Evolutionary conservation across 2,329 filamentous ascomycete genomes (phyloP), one percentile per base, ranked within the genome.

Genomic region (Pochonia chlamydosporia): DNA sequence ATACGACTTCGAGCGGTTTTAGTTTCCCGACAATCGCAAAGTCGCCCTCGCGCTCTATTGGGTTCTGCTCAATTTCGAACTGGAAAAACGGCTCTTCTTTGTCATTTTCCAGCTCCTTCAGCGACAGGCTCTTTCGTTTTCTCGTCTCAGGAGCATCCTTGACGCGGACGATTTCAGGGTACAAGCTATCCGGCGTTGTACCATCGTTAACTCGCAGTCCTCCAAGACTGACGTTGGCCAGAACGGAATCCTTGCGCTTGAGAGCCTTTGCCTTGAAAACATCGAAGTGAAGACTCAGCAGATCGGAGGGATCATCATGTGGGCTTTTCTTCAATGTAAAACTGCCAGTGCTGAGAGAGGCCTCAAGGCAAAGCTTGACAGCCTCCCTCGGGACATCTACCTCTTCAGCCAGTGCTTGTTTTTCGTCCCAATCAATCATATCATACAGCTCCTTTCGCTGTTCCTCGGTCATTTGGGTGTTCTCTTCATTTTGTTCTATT

Each of bases 391-490:
- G 95, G 26, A 90, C 75, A 56, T 99, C 93, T 3, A 99, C 84
- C 36, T 87, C 85, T 55, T 96, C 90, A 0, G 89, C 78, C 33
- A 99, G 77, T 2, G 87, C 88, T 50, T 91, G 84, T 72, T 96
- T 97, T 67, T 99, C 93, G 52, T 99, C 89, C 84, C 92, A 99
- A 59, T 97, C 93, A 58, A 99, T 99, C 43, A 89, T 95, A 56
- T 95, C 86, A 65, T 97, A 99, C 9, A 99, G 78, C 67, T 99
- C 92, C 63, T 97, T 90, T 36, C 92, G 85, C 64, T 99, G 91
- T 65, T 97, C 85, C 52, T 99, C 93, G 0, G 89, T 95, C 77
- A 99, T 95, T 50, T 89, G 81, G 0, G 84, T 88, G 52, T 91
- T 87, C 56, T 95, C 86, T 4, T 83, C 67, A 41, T 69, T 70